Conservation (phyloP, 306 rosid genomes). For the Quercus cerris region DNA sequence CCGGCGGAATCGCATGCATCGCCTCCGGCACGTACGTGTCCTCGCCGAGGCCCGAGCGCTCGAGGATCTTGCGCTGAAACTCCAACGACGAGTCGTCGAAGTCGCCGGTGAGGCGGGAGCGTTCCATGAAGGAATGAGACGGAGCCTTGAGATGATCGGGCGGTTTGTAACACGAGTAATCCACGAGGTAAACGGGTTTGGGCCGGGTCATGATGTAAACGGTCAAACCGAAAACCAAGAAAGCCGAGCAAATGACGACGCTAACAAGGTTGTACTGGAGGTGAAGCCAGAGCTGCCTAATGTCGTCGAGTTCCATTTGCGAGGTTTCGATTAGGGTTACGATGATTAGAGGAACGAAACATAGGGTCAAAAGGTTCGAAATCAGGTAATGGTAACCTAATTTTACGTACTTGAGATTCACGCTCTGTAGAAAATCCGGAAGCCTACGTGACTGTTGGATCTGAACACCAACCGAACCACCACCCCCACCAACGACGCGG, state of each 20-base stretch:
- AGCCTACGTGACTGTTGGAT: conserved; percentile 54
- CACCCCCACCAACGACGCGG: conserved; percentile 30
- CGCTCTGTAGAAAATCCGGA: conserved; percentile 74
- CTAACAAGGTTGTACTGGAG: conserved; percentile 64
- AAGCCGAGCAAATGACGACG: conserved; percentile 46
- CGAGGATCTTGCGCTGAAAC: conserved; percentile 65
- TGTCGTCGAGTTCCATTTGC: conserved; percentile 46
- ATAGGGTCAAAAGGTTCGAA: conserved; percentile 57
- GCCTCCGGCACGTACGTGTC: conserved; percentile 72
- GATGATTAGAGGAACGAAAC: conserved; percentile 50
- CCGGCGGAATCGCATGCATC: conserved; percentile 60
- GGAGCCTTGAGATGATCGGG: conserved; percentile 63
- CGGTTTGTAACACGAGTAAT: conserved; percentile 59
- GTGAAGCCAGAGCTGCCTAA: conserved; percentile 64
- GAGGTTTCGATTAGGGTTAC: conserved; percentile 58
- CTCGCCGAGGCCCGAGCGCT: conserved; percentile 69
- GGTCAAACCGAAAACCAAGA: conserved; percentile 64
- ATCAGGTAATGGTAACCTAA: conserved; percentile 76
- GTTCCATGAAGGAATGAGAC: conserved; percentile 45
- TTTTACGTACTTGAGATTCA: conserved; percentile 75
- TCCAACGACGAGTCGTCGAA: conserved; percentile 68
- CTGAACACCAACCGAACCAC: conserved; percentile 37
- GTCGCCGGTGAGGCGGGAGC: conserved; percentile 56
- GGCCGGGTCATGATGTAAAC: conserved; percentile 58
- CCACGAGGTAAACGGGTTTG: conserved; percentile 51